These are phyloP conservation scores for Hypoxylon sp. DNA, from an alignment of 2,329 filamentous ascomycete genomes.

Conservation along the genomic window DNA sequence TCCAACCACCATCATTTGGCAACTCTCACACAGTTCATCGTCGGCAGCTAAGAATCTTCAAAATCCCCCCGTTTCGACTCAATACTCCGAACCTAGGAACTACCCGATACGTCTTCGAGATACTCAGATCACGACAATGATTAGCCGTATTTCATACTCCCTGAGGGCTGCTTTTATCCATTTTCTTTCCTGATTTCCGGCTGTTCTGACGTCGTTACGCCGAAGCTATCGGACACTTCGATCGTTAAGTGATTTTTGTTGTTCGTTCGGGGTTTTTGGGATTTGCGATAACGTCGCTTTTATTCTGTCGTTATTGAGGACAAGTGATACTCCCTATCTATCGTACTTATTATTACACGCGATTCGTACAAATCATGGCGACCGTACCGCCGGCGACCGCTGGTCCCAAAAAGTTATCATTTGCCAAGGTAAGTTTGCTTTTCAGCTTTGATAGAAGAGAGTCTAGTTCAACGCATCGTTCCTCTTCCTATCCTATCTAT, in stretches of 20 bases:
- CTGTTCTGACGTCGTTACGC: conserved; percentile 46
- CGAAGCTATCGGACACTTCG: conserved; percentile 43
- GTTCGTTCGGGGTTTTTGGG: conserved; percentile 41
- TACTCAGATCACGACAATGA: conserved; percentile 67
- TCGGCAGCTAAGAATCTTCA: conserved; percentile 30
- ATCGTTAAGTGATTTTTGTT: conserved; percentile 39
- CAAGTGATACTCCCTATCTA: conserved; percentile 30
- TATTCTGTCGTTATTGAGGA: conserved; percentile 43
- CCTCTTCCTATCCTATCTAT: conserved; percentile 4
- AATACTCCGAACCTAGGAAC: conserved; percentile 42
- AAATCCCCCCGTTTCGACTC: conserved; percentile 34
- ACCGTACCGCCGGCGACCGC: conserved; percentile 50
- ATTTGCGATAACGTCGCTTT: conserved; percentile 36
- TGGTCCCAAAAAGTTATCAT: conserved; percentile 54
- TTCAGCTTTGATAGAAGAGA: conserved; percentile 1
- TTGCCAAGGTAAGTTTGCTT: conserved; percentile 53
- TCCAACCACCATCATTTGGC: conserved; percentile 42
- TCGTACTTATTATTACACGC: conserved; percentile 26
- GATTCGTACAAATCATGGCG: conserved; percentile 48
- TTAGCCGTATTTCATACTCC: conserved; percentile 65
- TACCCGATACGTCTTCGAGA: conserved; percentile 55
- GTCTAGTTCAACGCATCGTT: conserved; percentile 1
- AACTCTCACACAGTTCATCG: conserved; percentile 34
- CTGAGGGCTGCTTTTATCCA: conserved; percentile 68
- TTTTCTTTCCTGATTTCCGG: conserved; percentile 68